Evolutionary conservation across 352 stramenopile species (phyloP).

Genomic region (Phytophthora lateralis): DNA sequence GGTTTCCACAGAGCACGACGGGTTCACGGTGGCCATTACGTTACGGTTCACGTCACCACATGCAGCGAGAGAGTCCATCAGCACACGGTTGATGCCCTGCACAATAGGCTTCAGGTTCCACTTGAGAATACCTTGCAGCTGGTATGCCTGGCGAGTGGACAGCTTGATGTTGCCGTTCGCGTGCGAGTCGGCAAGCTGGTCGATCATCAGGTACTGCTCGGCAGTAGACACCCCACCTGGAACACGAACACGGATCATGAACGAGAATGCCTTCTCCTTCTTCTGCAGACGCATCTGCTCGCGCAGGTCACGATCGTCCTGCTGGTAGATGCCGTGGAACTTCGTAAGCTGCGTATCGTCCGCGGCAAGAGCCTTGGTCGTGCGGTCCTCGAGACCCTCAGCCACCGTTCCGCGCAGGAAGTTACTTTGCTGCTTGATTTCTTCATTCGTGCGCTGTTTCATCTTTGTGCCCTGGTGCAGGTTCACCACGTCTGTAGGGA

Average conservation of each 20-base stretch:
- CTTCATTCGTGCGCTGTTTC: slow-evolving; percentile 82
- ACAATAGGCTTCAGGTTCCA: slow-evolving; percentile 97
- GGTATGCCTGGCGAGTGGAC: slow-evolving; percentile 97
- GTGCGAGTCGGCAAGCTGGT: slow-evolving; percentile 93
- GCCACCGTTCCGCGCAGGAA: slow-evolving; percentile 75
- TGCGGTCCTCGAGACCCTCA: slow-evolving; percentile 68
- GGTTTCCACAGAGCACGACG: slow-evolving; percentile 87
- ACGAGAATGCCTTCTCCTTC: slow-evolving; percentile 93
- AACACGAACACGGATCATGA: slow-evolving; percentile 98
- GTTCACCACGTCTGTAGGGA: slow-evolving; percentile 60
- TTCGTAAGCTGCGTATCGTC: slow-evolving; percentile 91
- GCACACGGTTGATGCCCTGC: slow-evolving; percentile 88
- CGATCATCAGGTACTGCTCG: slow-evolving; percentile 94
- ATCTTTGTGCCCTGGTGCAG: slow-evolving; percentile 53
- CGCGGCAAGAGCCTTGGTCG: slow-evolving; percentile 68
- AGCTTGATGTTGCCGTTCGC: slow-evolving; percentile 96
- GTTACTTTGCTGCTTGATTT: slow-evolving; percentile 86
- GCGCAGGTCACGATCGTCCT: slow-evolving; percentile 93
- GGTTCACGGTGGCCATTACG: slow-evolving; percentile 94
- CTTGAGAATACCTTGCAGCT: slow-evolving; percentile 97
- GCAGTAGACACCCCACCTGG: slow-evolving; percentile 93
- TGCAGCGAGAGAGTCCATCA: slow-evolving; percentile 95
- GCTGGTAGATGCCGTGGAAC: slow-evolving; percentile 98
- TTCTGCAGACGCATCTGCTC: slow-evolving; percentile 80
- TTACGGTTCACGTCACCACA: slow-evolving; percentile 98